phyloP scores from a whole-genome alignment of 164 flowering plant species.

The Annona squamosa region DNA sequence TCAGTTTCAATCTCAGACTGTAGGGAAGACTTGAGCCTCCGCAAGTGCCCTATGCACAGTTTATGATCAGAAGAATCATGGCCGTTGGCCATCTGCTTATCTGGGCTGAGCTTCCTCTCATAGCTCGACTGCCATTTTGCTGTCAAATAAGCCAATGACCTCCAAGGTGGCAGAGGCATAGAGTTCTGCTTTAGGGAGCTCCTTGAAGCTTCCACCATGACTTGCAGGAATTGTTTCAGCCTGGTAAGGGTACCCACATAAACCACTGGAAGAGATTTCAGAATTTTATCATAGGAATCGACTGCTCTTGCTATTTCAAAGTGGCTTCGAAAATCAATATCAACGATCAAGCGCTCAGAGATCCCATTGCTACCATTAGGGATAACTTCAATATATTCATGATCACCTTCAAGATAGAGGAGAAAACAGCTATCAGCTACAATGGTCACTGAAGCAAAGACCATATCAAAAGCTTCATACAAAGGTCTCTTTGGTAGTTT shows the following conservation, averaged over 20 bases:
- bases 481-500: neutral
- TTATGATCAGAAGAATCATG: slow-evolving; percentile 25
- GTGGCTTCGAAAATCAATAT: slow-evolving; percentile 84
- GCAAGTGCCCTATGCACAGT: slow-evolving; percentile 63
- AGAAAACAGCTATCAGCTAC: neutral
- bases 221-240: slow-evolving; percentile 62
- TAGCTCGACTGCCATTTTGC: slow-evolving; percentile 79
- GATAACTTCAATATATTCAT: slow-evolving; percentile 83
- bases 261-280: slow-evolving; percentile 66
- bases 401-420: slow-evolving; percentile 50
- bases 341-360: slow-evolving; percentile 68
- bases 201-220: slow-evolving; percentile 85
- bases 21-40: slow-evolving; percentile 49
- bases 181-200: slow-evolving; percentile 81
- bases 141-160: slow-evolving; percentile 85
- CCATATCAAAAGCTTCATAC: too few relatives aligned
- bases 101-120: slow-evolving; percentile 35
- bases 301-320: slow-evolving; percentile 96
- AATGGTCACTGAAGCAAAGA: neutral
- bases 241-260: slow-evolving; percentile 59
- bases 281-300: slow-evolving; percentile 59
- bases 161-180: slow-evolving; percentile 98
- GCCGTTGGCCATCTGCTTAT: slow-evolving; percentile 12
- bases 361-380: slow-evolving; percentile 27
- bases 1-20: slow-evolving; percentile 50